These are phyloP conservation scores for Gardenia jasminoides DNA, from an alignment of 257 asterid genomes.

Conservation along the genomic window DNA sequence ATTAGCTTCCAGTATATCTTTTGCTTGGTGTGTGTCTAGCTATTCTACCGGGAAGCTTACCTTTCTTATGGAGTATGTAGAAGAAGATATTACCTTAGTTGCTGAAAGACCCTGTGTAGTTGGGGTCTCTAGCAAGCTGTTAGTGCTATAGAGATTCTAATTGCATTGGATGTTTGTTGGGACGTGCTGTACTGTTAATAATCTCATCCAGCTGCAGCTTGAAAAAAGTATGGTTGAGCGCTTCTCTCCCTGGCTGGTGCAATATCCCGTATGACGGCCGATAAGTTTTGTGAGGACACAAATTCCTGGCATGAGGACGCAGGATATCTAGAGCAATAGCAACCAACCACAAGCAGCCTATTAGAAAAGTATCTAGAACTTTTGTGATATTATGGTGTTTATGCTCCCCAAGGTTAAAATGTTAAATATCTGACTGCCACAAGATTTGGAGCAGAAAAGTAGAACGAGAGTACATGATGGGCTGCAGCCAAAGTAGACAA, in stretches of 20 bases:
- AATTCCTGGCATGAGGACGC: not conserved
- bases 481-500: too few relatives aligned
- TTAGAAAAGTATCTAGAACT: too few relatives aligned
- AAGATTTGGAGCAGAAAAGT: too few relatives aligned
- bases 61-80: not conserved
- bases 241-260: too few relatives aligned
- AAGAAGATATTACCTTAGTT: not conserved
- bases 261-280: not conserved
- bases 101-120: not conserved
- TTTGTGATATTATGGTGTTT: too few relatives aligned
- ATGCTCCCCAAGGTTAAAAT: too few relatives aligned
- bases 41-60: not conserved
- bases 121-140: not conserved
- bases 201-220: not conserved
- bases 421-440: too few relatives aligned
- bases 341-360: not conserved
- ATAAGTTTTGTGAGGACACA: constrained; percentile 23
- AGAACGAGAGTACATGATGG: too few relatives aligned
- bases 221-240: not conserved
- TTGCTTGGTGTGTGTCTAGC: not conserved
- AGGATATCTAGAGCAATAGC: not conserved
- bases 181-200: not conserved
- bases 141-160: not conserved
- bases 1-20: not conserved
- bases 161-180: not conserved